Percentiles rank a stretch among this genome's conserved stretches.
Evolutionary conservation across 1,284 basidiomycete species (phyloP).

Genomic region (Schizophyllum commune): DNA sequence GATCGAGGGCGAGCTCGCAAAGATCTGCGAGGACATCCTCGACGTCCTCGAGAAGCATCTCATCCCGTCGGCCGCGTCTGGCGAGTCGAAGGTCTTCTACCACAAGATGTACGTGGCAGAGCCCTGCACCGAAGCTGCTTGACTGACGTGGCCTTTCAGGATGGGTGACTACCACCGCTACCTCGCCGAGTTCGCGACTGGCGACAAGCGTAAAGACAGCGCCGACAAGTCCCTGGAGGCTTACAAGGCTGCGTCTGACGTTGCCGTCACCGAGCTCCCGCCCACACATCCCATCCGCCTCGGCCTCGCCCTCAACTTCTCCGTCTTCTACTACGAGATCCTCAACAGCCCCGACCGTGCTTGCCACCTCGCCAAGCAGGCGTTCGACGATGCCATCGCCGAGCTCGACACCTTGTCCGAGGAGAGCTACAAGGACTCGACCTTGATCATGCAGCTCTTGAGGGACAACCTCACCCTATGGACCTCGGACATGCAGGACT

Average conservation of each 20-base stretch:
- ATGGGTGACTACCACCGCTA: conserved; percentile 99
- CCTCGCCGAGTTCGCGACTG: conserved; percentile 98
- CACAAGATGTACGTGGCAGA: conserved; percentile 88
- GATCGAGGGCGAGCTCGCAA: conserved; percentile 96
- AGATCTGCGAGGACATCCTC: conserved; percentile 99
- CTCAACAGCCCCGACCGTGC: conserved; percentile 99
- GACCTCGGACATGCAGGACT: conserved; percentile 93
- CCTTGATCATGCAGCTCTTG: conserved; percentile 98
- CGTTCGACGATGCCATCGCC: conserved; percentile 99
- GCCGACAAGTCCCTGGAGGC: conserved; percentile 99
- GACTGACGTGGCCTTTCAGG: conserved; percentile 39
- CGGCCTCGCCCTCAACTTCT: conserved; percentile 99
- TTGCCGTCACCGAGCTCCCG: conserved; percentile 95
- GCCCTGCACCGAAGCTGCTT: conserved; percentile 1
- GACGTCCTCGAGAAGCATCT: conserved; percentile 99
- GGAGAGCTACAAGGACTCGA: conserved; percentile 99
- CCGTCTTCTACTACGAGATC: conserved; percentile 99
- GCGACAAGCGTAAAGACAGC: conserved; percentile 97
- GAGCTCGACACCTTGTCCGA: conserved; percentile 95
- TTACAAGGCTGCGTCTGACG: conserved; percentile 99
- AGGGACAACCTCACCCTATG: conserved; percentile 98
- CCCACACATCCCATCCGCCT: conserved; percentile 99
- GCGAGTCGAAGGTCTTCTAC: conserved; percentile 99
- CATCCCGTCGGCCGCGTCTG: conserved; percentile 95
- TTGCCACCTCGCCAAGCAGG: conserved; percentile 99